These are phyloP conservation scores for Epichloe scottii DNA, from an alignment of 2,329 filamentous ascomycete species.

Conservation along the genomic window DNA sequence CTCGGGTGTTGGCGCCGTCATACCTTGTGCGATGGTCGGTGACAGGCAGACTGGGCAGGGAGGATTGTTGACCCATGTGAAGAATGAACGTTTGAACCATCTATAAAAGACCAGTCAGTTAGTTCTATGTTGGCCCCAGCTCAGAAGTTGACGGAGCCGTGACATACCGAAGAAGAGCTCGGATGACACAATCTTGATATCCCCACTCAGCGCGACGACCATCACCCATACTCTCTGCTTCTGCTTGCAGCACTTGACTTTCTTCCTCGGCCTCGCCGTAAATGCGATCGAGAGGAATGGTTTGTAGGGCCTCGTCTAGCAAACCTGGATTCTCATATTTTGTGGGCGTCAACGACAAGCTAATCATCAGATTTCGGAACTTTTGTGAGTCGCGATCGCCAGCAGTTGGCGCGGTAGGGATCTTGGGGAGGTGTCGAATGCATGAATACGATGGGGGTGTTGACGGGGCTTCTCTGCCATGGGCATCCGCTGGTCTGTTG, in stretches of 20 bases:
- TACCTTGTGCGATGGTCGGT: slow-evolving; percentile 71
- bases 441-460: slow-evolving; percentile 37
- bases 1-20: slow-evolving; percentile 74
- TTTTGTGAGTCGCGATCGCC: slow-evolving; percentile 56
- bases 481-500: slow-evolving; percentile 35
- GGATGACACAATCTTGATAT: slow-evolving; percentile 92
- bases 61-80: slow-evolving; percentile 94
- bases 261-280: slow-evolving; percentile 94
- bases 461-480: slow-evolving; percentile 18
- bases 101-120: slow-evolving; percentile 13
- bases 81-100: slow-evolving; percentile 94
- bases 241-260: slow-evolving; percentile 71
- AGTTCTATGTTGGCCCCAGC: slow-evolving; percentile 3
- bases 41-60: slow-evolving; percentile 70
- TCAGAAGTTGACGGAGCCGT: not conserved
- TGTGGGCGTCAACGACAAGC: slow-evolving; percentile 74
- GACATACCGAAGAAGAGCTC: slow-evolving; percentile 67
- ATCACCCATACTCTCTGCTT: slow-evolving; percentile 76
- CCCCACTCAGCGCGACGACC: slow-evolving; percentile 80
- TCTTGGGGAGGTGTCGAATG: slow-evolving; percentile 36
- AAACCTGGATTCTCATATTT: slow-evolving; percentile 96
- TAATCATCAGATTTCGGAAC: slow-evolving; percentile 72
- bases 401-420: slow-evolving; percentile 59
- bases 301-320: slow-evolving; percentile 78
- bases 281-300: slow-evolving; percentile 79